These are phyloP conservation scores for Penicillium chermesinum DNA, from an alignment of 495 filamentous ascomycete genomes.

Conservation along the genomic window DNA sequence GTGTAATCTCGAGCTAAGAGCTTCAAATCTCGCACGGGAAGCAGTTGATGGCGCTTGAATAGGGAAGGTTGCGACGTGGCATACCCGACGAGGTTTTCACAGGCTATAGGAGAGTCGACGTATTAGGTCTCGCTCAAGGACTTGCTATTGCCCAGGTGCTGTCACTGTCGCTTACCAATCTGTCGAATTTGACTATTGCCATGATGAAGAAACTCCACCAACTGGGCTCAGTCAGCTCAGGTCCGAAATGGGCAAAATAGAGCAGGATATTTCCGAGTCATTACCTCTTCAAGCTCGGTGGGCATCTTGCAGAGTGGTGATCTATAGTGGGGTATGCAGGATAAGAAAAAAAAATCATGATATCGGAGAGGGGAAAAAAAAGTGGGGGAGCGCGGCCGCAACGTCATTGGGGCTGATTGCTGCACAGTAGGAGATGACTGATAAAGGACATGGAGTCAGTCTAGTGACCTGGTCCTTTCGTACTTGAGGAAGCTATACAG, in stretches of 20 bases:
- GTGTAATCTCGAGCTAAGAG: constrained; percentile 77
- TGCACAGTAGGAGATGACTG: no score
- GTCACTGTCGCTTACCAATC: constrained; percentile 54
- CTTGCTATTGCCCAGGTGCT: background rate
- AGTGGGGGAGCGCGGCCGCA: constrained; percentile 1
- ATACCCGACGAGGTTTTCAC: constrained; percentile 81
- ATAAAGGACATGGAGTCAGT: no score
- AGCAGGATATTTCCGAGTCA: background rate
- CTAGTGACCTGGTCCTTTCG: no score
- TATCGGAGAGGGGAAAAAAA: constrained; percentile 15
- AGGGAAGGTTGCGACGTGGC: constrained; percentile 69
- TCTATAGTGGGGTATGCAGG: background rate
- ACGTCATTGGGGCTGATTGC: constrained; percentile 23
- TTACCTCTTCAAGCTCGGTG: constrained; percentile 77
- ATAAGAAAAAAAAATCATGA: constrained; percentile 9
- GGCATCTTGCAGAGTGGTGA: constrained; percentile 51
- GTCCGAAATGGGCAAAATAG: background rate
- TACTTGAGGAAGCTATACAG: no score
- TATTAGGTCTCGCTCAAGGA: background rate
- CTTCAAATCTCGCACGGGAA: constrained; percentile 82
- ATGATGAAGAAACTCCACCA: constrained; percentile 88
- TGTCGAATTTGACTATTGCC: constrained; percentile 80
- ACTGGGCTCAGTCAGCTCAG: constrained; percentile 39
- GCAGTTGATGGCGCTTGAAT: constrained; percentile 77
- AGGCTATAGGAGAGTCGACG: constrained; percentile 44